These are phyloP conservation scores for Suhomyces vadensis DNA, from an alignment of 805 yeast species.

Conservation along the genomic window DNA sequence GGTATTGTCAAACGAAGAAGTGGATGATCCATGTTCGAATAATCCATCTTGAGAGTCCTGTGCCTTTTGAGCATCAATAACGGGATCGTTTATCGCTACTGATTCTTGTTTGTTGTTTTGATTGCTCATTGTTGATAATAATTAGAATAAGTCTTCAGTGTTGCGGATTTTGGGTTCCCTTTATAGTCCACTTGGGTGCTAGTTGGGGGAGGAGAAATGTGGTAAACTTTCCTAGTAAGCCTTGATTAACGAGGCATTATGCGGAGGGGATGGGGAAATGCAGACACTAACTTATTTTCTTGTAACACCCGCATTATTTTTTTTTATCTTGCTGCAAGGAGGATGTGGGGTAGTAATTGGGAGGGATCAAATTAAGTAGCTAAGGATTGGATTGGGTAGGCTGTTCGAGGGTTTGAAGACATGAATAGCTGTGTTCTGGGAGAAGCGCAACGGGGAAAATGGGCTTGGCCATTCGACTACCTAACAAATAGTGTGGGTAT, in stretches of 20 bases:
- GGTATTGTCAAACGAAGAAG: conserved; percentile 10
- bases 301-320: neutral
- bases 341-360: neutral
- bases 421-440: too few relatives aligned
- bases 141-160: neutral
- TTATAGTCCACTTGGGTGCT: conserved; percentile 1
- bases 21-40: conserved; percentile 14
- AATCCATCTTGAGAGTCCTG: conserved; percentile 13
- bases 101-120: neutral
- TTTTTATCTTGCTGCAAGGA: neutral
- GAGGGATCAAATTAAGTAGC: too few relatives aligned
- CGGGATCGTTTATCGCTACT: neutral
- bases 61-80: neutral
- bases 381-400: too few relatives aligned
- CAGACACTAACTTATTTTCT: neutral
- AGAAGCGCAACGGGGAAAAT: too few relatives aligned
- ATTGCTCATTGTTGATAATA: conserved; percentile 3
- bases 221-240: neutral
- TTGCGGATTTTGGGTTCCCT: neutral
- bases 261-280: neutral
- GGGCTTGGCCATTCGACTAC: too few relatives aligned
- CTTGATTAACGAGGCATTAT: too few relatives aligned
- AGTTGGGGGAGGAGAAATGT: neutral
- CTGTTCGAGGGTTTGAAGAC: too few relatives aligned
- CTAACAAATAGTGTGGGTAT: too few relatives aligned